Percentiles rank a stretch among this genome's conserved stretches.
Conservation (phyloP, 2,329 filamentous ascomycete genomes). For the Neofusicoccum sp. region DNA sequence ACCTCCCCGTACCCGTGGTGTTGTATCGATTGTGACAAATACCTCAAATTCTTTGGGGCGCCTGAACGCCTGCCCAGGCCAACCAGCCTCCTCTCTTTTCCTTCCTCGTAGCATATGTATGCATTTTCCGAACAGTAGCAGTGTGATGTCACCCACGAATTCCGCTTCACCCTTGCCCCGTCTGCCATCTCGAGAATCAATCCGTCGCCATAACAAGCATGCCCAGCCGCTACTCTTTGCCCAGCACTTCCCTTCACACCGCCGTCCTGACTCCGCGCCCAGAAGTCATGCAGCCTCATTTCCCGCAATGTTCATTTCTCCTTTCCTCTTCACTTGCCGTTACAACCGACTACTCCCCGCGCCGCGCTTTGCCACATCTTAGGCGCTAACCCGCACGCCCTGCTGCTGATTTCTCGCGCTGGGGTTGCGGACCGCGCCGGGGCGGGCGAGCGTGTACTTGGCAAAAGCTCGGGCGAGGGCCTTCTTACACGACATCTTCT, state of each 20-base stretch:
- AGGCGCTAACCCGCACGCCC: slow-evolving; percentile 7
- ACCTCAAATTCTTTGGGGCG: neutral
- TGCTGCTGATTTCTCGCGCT: slow-evolving; percentile 2
- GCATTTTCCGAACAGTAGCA: neutral
- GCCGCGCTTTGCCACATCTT: neutral
- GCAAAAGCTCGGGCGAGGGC: slow-evolving; percentile 90
- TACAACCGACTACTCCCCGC: neutral
- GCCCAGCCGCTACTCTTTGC: no score
- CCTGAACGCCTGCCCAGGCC: neutral
- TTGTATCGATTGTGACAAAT: no score
- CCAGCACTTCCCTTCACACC: no score
- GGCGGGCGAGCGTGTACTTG: slow-evolving; percentile 67
- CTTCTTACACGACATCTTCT: slow-evolving; percentile 98
- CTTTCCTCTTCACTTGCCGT: neutral
- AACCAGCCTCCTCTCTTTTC: neutral
- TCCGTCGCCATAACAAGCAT: neutral
- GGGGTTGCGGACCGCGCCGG: slow-evolving; percentile 39
- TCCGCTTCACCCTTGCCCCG: neutral
- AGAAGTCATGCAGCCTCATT: no score
- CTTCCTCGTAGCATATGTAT: neutral
- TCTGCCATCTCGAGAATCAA: neutral
- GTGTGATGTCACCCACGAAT: neutral
- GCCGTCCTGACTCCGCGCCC: no score
- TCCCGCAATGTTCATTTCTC: no score
- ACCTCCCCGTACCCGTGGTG: neutral